These are phyloP conservation scores for Aspergillus sclerotiicarbonarius DNA, from an alignment of 495 filamentous ascomycete species.

Conservation along the genomic window DNA sequence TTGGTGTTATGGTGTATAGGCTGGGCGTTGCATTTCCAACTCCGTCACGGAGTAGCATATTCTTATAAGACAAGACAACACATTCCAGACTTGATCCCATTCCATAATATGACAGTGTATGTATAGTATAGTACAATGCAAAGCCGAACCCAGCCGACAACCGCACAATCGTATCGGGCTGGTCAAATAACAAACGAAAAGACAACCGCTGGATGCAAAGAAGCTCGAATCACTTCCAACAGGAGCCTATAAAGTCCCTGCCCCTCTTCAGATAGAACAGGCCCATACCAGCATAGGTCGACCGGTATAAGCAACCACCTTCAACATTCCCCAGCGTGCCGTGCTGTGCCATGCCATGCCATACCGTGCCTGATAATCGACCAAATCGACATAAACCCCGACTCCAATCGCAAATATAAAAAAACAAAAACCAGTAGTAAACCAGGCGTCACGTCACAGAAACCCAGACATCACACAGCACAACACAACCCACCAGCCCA, in stretches of 20 bases:
- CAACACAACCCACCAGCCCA: constrained; percentile 8
- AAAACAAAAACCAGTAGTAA: constrained; percentile 7
- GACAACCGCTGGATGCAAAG: constrained; percentile 44
- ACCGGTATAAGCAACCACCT: background rate
- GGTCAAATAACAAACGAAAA: constrained; percentile 16
- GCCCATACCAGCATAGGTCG: background rate
- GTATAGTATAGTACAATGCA: constrained; percentile 37
- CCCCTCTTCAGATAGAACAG: background rate
- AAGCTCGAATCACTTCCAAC: constrained; percentile 2
- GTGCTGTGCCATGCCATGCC: background rate
- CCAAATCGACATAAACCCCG: constrained; percentile 6
- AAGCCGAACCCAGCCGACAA: background rate
- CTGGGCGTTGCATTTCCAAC: constrained; percentile 1
- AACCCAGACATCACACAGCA: constrained; percentile 9
- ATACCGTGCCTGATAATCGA: background rate
- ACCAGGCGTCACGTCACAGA: background rate
- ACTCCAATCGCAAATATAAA: constrained; percentile 10
- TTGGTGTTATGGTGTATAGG: constrained; percentile 10
- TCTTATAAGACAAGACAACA: background rate
- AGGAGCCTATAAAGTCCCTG: background rate
- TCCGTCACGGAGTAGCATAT: background rate
- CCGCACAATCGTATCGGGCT: background rate
- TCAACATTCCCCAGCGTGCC: background rate
- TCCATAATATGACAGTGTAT: constrained; percentile 16
- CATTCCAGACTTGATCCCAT: background rate